A percentile compares a stretch with the other conserved stretches of the same genome.
Conservation (phyloP, 2,329 filamentous ascomycete genomes). For the Aspergillus sp. region DNA sequence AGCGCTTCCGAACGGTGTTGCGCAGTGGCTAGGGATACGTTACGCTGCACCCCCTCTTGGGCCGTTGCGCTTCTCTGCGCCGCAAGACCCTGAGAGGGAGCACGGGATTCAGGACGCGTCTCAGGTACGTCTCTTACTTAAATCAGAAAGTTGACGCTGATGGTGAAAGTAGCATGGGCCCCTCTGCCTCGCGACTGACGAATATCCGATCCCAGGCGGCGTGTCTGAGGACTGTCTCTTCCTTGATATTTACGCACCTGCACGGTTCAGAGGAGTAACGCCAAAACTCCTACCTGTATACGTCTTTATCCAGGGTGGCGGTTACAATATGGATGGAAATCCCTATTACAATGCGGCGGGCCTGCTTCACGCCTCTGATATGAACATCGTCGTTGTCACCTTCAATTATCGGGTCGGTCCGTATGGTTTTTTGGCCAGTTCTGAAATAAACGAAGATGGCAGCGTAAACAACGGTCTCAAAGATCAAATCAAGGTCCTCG, state of each 20-base stretch:
- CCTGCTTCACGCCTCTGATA: slow-evolving; percentile 58
- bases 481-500: slow-evolving; percentile 67
- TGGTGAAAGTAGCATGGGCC: slow-evolving; percentile 34
- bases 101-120: slow-evolving; percentile 54
- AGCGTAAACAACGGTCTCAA: slow-evolving; percentile 68
- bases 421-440: slow-evolving; percentile 68
- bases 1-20: slow-evolving; percentile 57
- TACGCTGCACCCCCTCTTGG: slow-evolving; percentile 71
- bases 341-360: slow-evolving; percentile 61
- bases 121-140: slow-evolving; percentile 41
- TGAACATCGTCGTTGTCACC: slow-evolving; percentile 67
- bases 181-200: slow-evolving; percentile 66
- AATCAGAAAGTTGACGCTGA: slow-evolving; percentile 10
- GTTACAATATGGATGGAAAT: slow-evolving; percentile 61
- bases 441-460: slow-evolving; percentile 51
- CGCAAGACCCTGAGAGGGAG: slow-evolving; percentile 58
- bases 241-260: slow-evolving; percentile 43
- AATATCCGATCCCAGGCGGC: slow-evolving; percentile 60
- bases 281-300: slow-evolving; percentile 61
- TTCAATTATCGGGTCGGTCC: slow-evolving; percentile 76
- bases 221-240: slow-evolving; percentile 47
- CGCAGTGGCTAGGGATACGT: slow-evolving; percentile 72
- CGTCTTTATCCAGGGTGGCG: slow-evolving; percentile 62
- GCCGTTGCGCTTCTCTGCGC: slow-evolving; percentile 64
- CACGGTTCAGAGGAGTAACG: slow-evolving; percentile 33